A percentile compares a stretch with the other conserved stretches of the same genome.
Evolutionary conservation across 352 stramenopile genomes (phyloP).

Genomic region (Albugo laibachii): DNA sequence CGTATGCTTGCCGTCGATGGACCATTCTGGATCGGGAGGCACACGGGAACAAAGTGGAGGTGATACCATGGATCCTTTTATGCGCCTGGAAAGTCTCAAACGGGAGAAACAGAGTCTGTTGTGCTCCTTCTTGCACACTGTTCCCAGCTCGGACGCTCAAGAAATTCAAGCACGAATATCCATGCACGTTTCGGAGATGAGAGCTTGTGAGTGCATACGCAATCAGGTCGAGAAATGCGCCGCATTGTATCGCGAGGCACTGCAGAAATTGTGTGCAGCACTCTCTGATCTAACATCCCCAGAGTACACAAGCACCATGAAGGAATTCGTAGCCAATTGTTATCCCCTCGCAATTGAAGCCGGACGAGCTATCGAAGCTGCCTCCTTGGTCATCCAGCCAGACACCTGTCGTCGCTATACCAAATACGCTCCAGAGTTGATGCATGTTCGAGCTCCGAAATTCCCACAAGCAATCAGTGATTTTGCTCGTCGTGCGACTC

Average conservation of each 20-base stretch:
- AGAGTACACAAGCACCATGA: slow-evolving; percentile 38
- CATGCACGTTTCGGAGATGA: slow-evolving; percentile 48
- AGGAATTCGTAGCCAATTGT: slow-evolving; percentile 44
- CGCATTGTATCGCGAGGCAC: slow-evolving; percentile 33
- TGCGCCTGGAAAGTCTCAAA: too few relatives aligned
- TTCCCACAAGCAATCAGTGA: slow-evolving; percentile 42
- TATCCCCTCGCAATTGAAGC: slow-evolving; percentile 50
- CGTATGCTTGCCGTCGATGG: too few relatives aligned
- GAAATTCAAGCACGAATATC: slow-evolving; percentile 50
- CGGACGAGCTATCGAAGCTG: slow-evolving; percentile 37
- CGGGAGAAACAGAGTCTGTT: too few relatives aligned
- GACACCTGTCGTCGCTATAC: slow-evolving; percentile 45
- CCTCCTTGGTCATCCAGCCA: slow-evolving; percentile 39
- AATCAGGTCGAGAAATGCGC: slow-evolving; percentile 43
- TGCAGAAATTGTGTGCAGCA: slow-evolving; percentile 43
- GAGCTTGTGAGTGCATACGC: slow-evolving; percentile 43
- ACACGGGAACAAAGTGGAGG: too few relatives aligned
- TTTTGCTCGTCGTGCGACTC: slow-evolving; percentile 34
- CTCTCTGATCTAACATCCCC: slow-evolving; percentile 38
- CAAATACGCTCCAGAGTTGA: slow-evolving; percentile 21
- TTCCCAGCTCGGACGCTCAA: slow-evolving; percentile 10
- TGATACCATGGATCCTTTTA: too few relatives aligned
- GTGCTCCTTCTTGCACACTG: too few relatives aligned
- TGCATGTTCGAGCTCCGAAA: slow-evolving; percentile 31
- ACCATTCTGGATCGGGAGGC: too few relatives aligned